Percentiles rank a stretch among this genome's conserved stretches.
These are phyloP conservation scores for Nannochloris sp. DNA, from an alignment of 139 green algal species.

Conservation along the genomic window DNA sequence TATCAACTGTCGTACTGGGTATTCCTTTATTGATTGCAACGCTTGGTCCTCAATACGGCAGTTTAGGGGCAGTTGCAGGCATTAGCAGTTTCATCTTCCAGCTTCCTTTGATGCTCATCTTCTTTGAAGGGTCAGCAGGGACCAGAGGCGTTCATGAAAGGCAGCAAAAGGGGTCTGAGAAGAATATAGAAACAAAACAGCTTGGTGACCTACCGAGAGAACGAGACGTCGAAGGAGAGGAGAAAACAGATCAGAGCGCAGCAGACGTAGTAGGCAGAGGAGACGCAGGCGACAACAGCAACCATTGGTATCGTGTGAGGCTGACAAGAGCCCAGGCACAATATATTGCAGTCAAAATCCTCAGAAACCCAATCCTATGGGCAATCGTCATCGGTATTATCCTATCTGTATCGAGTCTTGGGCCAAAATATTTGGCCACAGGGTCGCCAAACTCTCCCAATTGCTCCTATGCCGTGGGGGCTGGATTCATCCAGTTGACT, in stretches of 20 bases:
- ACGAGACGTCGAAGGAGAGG: background rate
- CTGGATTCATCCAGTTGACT: constrained; percentile 18
- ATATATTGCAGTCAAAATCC: constrained; percentile 10
- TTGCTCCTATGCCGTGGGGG: constrained; percentile 13
- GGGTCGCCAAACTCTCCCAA: constrained; percentile 13
- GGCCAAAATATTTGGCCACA: constrained; percentile 21
- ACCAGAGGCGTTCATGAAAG: background rate
- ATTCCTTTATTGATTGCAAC: constrained; percentile 19
- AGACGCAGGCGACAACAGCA: background rate
- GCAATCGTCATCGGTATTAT: constrained; percentile 25
- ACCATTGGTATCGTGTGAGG: background rate
- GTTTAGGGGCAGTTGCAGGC: constrained; percentile 23
- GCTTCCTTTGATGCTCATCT: constrained; percentile 32
- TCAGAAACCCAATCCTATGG: constrained; percentile 30
- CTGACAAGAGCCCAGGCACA: constrained; percentile 8
- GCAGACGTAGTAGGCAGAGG: background rate
- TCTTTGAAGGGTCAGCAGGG: constrained; percentile 16
- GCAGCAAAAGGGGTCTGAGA: background rate
- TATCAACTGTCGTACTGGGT: constrained; percentile 31
- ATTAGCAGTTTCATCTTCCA: constrained; percentile 35
- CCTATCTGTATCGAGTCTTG: constrained; percentile 18
- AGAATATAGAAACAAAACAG: background rate
- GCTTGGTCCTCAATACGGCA: constrained; percentile 15
- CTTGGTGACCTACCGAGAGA: too few relatives aligned
- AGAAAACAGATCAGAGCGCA: background rate